phyloP scores from a whole-genome alignment of 805 yeast genomes.

The Candida pseudofarinosa region DNA sequence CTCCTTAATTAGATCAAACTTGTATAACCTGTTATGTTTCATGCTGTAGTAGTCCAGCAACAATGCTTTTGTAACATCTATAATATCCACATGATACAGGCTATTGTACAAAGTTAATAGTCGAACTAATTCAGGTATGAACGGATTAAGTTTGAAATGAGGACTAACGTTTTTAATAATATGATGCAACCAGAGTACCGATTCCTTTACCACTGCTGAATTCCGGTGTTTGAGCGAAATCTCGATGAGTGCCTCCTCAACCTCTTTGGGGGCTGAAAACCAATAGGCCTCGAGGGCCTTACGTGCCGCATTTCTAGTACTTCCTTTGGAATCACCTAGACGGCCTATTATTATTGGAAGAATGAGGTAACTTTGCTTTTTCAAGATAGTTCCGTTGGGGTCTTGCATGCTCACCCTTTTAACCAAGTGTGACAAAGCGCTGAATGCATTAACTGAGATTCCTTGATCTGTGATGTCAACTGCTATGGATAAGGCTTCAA shows the following conservation, averaged over 20 bases:
- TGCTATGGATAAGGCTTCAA: slow-evolving; percentile 47
- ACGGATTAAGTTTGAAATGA: slow-evolving; percentile 26
- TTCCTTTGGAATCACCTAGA: slow-evolving; percentile 38
- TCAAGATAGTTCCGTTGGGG: slow-evolving; percentile 32
- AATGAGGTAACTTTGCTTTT: slow-evolving; percentile 39
- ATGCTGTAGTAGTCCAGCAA: slow-evolving; percentile 25
- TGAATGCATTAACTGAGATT: slow-evolving; percentile 42
- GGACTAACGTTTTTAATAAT: slow-evolving; percentile 32
- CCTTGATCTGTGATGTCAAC: slow-evolving; percentile 34
- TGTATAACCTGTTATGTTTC: slow-evolving; percentile 35
- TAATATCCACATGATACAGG: slow-evolving; percentile 8
- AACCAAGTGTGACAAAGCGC: slow-evolving; percentile 52
- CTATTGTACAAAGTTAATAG: slow-evolving; percentile 10
- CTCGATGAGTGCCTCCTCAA: slow-evolving; percentile 43
- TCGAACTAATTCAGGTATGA: slow-evolving; percentile 20
- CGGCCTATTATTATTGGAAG: slow-evolving; percentile 50
- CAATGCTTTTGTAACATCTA: slow-evolving; percentile 15
- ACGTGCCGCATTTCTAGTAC: slow-evolving; percentile 41
- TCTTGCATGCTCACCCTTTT: slow-evolving; percentile 60
- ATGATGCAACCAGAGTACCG: slow-evolving; percentile 42
- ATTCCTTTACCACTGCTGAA: slow-evolving; percentile 36
- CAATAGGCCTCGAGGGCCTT: slow-evolving; percentile 53
- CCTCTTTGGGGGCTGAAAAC: slow-evolving; percentile 47
- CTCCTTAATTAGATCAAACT: slow-evolving; percentile 42
- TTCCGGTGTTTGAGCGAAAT: slow-evolving; percentile 40